These are phyloP conservation scores for Plasmodium cynomolgi DNA, from an alignment of 169 alveolate species.

Conservation along the genomic window DNA sequence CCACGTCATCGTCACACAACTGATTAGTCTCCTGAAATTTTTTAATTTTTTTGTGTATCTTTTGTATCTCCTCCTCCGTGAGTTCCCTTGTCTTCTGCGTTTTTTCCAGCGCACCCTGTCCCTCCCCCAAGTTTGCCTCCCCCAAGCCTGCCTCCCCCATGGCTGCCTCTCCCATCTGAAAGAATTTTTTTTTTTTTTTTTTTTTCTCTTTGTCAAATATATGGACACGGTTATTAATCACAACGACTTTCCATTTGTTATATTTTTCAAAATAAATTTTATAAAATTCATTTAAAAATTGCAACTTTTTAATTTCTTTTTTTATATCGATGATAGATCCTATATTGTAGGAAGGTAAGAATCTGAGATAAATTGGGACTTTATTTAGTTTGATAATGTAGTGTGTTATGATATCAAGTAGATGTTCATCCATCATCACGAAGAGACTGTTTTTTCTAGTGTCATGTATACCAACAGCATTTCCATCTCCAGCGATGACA, in stretches of 20 bases:
- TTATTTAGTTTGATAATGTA: constrained; percentile 65
- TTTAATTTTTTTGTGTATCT: constrained; percentile 31
- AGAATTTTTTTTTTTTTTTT: not conserved
- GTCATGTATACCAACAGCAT: not conserved
- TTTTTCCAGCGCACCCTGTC: not conserved
- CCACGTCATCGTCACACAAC: not conserved
- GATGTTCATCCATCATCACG: constrained; percentile 64
- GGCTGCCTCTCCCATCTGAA: not conserved
- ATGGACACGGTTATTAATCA: constrained; percentile 59
- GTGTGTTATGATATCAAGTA: constrained; percentile 63
- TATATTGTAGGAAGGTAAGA: constrained; percentile 67
- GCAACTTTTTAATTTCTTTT: constrained; percentile 46
- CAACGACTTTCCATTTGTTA: constrained; percentile 74
- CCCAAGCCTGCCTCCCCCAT: not conserved
- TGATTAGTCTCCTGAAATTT: constrained; percentile 59
- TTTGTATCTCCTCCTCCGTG: constrained; percentile 49
- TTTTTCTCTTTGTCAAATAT: constrained; percentile 59
- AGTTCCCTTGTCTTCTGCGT: not conserved
- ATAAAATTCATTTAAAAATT: constrained; percentile 66
- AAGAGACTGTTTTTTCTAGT: constrained; percentile 26
- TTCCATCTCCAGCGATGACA: not conserved
- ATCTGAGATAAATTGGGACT: constrained; percentile 60
- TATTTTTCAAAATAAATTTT: constrained; percentile 70
- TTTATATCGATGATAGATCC: constrained; percentile 71
- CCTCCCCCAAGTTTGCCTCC: not conserved